Conservation (phyloP, 768 basidiomycete species). For the Lactarius akahatsu region DNA sequence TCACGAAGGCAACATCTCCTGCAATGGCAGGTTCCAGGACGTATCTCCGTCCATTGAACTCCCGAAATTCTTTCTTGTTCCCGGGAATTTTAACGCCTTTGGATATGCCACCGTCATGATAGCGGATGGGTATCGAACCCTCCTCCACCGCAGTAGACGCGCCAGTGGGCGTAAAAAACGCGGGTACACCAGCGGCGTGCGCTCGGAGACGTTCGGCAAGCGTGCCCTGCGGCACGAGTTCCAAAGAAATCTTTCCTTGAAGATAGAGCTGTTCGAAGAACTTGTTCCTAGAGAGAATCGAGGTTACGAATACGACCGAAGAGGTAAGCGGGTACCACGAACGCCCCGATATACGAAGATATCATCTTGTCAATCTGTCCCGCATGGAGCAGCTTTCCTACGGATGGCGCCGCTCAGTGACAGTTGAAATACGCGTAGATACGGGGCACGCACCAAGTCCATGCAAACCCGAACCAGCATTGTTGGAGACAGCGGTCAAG, state of each 20-base stretch:
- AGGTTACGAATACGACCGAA: conserved; percentile 5
- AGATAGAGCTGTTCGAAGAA: conserved; percentile 81
- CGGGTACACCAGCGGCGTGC: conserved; percentile 88
- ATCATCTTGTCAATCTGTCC: conserved; percentile 82
- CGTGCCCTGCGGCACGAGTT: conserved; percentile 91
- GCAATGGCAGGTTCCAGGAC: conserved; percentile 77
- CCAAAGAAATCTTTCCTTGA: conserved; percentile 75
- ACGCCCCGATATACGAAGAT: conserved; percentile 89
- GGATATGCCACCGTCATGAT: conserved; percentile 70
- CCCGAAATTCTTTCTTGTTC: conserved; percentile 70
- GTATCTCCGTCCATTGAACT: conserved; percentile 77
- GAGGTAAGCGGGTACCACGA: conserved; percentile 29
- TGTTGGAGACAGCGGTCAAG: conserved; percentile 86
- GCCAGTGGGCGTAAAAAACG: conserved; percentile 92
- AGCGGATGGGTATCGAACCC: conserved; percentile 75
- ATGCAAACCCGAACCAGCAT: conserved; percentile 69
- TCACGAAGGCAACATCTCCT: conserved; percentile 81
- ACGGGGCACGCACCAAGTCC: conserved; percentile 58
- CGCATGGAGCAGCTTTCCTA: conserved; percentile 72
- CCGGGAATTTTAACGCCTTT: conserved; percentile 72
- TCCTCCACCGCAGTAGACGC: conserved; percentile 80
- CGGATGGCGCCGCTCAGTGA: neutral
- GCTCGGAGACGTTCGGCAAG: conserved; percentile 86
- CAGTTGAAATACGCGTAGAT: neutral
- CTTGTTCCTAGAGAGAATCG: conserved; percentile 60